phyloP scores from a whole-genome alignment of 257 asterid genomes.

The Scutellaria minor region DNA sequence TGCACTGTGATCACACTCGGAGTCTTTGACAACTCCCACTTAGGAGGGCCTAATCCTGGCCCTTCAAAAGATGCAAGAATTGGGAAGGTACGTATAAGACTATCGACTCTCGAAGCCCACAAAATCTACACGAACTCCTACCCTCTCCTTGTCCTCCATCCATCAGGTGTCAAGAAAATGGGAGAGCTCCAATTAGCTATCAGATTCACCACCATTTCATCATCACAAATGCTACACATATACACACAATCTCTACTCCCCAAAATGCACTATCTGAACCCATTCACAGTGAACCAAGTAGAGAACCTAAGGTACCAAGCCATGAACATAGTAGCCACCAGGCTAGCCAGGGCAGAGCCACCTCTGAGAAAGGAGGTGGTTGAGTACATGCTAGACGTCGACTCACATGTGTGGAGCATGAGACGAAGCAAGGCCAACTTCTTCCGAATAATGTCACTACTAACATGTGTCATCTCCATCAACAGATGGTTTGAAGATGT shows the following conservation, averaged over 20 bases:
- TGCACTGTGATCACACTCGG: slow-evolving; percentile 78
- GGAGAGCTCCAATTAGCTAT: slow-evolving; percentile 74
- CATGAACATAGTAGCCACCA: slow-evolving; percentile 63
- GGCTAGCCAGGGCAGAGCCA: slow-evolving; percentile 79
- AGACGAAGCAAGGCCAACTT: slow-evolving; percentile 80
- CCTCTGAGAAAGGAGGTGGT: slow-evolving; percentile 78
- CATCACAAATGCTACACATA: slow-evolving; percentile 54
- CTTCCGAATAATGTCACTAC: slow-evolving; percentile 64
- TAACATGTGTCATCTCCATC: slow-evolving; percentile 53
- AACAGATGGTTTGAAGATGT: slow-evolving; percentile 61
- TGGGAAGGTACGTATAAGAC: slow-evolving; percentile 73
- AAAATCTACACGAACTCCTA: slow-evolving; percentile 63
- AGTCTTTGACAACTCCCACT: slow-evolving; percentile 68
- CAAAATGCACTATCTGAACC: slow-evolving; percentile 77
- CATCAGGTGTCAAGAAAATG: slow-evolving; percentile 77
- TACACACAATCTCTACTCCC: slow-evolving; percentile 71
- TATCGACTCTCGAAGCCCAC: slow-evolving; percentile 66
- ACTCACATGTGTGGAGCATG: slow-evolving; percentile 87
- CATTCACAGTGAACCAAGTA: slow-evolving; percentile 68
- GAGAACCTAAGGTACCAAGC: slow-evolving; percentile 74
- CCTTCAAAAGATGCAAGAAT: slow-evolving; percentile 51
- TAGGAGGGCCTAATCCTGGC: slow-evolving; percentile 49
- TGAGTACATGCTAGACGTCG: slow-evolving; percentile 76
- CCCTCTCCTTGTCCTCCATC: slow-evolving; percentile 73
- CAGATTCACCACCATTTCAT: slow-evolving; percentile 66